Evolutionary conservation across 179 eudicot genomes (phyloP), one percentile per base, ranked within the genome.

Genomic region (Silene coronaria): DNA sequence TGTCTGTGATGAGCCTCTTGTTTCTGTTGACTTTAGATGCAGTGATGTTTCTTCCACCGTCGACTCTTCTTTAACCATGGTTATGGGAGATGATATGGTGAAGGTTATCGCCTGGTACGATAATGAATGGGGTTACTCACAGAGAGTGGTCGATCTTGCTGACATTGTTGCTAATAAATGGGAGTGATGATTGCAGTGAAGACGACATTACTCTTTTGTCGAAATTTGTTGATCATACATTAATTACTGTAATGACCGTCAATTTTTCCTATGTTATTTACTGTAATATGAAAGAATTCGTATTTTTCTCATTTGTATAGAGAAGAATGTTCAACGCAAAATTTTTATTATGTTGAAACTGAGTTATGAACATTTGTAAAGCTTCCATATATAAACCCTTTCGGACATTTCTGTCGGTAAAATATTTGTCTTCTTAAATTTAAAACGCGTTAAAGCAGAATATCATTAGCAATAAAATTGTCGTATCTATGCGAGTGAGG

Each of bases 1-100:
- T 0, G 97, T 95, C 7, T 95, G 99, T 9, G 95, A 91, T 9
- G 99, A 95, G 89, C 99, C 99, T 6, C 92, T 95, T 3, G 99
- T 95, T 0, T 95, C 99, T 0, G 89, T 89, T 6, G 98, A 94
- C 81, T 94, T 94, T 81, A 85, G 96, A 75, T 92, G 98, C 87
- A 75, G 84, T 3, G 97, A 94, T 48, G 96, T 92, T 5, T 94
- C 98, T 13, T 94, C 98, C 0, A 94, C 96, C 2, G 87, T 94
- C 2, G 98, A 94, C 70, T 86, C 98, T 16, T 94, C 98, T 3
- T 79, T 94, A 16, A 94, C 97, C 48, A 94, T 94, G 98, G 98
- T 95, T 48, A 92, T 95, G 99, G 99, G 99, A 42, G 99, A 95
- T 70, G 99, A 95, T 79, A 88, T 95, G 97, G 99, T 95, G 7